phyloP scores from a whole-genome alignment of 768 basidiomycete genomes.

The Clathrus columnatus region DNA sequence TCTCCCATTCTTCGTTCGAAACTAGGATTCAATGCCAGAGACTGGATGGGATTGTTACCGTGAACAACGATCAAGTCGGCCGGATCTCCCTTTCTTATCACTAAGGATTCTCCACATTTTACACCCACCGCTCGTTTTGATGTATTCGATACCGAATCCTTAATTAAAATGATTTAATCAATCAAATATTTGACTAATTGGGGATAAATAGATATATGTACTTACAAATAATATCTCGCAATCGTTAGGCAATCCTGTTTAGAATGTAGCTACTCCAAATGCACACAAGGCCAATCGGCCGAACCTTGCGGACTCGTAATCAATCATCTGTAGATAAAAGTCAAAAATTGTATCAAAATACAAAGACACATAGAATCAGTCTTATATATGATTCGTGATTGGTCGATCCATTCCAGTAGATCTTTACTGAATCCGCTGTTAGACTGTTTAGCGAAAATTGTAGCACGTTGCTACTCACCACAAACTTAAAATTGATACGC shows the following conservation, averaged over 20 bases:
- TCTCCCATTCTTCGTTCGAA: conserved; percentile 35
- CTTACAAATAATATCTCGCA: conserved; percentile 41
- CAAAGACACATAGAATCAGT: no score
- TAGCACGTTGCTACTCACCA: no score
- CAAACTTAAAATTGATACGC: no score
- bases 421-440: no score
- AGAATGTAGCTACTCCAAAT: conserved; percentile 51
- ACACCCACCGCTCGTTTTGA: conserved; percentile 43
- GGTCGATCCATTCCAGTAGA: no score
- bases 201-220: conserved; percentile 1
- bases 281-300: conserved; percentile 54
- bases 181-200: neutral
- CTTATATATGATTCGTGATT: no score
- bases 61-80: conserved; percentile 57
- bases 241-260: conserved; percentile 41
- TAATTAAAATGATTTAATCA: neutral
- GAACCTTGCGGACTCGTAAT: no score
- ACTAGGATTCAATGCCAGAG: conserved; percentile 41
- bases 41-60: conserved; percentile 33
- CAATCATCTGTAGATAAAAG: no score
- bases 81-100: conserved; percentile 31
- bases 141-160: conserved; percentile 45
- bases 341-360: no score
- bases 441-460: no score
- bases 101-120: conserved; percentile 23